A percentile compares a stretch with the other conserved stretches of the same genome.
phyloP scores from a whole-genome alignment of 768 basidiomycete genomes.

The Macrolepiota fuliginosa region DNA sequence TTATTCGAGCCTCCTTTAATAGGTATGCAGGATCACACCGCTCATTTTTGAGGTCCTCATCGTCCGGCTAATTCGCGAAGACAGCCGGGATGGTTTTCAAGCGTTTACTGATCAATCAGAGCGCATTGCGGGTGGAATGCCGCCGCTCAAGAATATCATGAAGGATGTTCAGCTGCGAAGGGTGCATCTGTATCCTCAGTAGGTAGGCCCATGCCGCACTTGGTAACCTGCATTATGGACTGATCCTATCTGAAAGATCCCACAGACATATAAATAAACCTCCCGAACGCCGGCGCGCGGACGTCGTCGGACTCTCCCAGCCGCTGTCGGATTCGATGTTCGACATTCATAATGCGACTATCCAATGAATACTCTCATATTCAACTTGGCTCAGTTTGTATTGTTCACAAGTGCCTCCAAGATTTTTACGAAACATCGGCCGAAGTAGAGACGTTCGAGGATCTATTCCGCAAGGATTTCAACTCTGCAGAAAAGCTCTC shows the following conservation, averaged over 20 bases:
- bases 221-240: background rate
- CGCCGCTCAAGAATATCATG: slow-evolving; percentile 89
- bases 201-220: slow-evolving; percentile 10
- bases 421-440: background rate
- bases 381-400: background rate
- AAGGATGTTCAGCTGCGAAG: slow-evolving; percentile 86
- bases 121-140: slow-evolving; percentile 87
- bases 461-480: slow-evolving; percentile 2
- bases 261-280: slow-evolving; percentile 84
- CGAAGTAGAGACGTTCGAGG: background rate
- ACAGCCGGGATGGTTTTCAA: slow-evolving; percentile 90
- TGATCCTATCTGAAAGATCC: slow-evolving; percentile 58
- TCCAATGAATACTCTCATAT: slow-evolving; percentile 56
- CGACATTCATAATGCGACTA: slow-evolving; percentile 89
- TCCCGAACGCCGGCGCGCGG: slow-evolving; percentile 80
- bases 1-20: background rate
- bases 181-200: slow-evolving; percentile 95
- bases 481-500: background rate
- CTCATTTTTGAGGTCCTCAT: slow-evolving; percentile 91
- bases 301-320: slow-evolving; percentile 90
- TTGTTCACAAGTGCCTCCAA: background rate
- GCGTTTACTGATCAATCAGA: slow-evolving; percentile 98
- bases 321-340: slow-evolving; percentile 81
- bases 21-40: slow-evolving; percentile 67
- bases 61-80: slow-evolving; percentile 84